Conservation (phyloP, 805 yeast species). For the Scheffersomyces stipitis region DNA sequence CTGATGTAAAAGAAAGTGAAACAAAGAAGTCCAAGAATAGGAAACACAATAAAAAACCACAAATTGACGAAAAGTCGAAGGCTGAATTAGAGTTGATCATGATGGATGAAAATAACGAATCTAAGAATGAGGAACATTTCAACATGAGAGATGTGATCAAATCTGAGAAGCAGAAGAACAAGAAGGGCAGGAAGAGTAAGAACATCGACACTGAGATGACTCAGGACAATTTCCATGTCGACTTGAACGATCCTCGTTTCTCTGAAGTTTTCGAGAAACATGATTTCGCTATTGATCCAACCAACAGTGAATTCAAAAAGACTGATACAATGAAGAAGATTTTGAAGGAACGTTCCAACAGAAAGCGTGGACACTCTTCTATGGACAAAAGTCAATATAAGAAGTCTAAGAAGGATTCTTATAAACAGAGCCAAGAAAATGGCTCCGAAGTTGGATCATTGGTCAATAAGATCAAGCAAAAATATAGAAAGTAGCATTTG, state of each 20-base stretch:
- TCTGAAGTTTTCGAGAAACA: constrained; percentile 79
- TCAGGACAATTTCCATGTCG: constrained; percentile 59
- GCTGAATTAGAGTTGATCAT: constrained; percentile 78
- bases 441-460: constrained; percentile 28
- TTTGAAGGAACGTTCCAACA: constrained; percentile 69
- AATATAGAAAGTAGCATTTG: constrained; percentile 21
- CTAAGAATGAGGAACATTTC: constrained; percentile 59
- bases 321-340: constrained; percentile 85
- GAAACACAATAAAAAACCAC: constrained; percentile 5
- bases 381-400: constrained; percentile 10
- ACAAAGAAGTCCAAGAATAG: constrained; percentile 11
- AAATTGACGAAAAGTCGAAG: constrained; percentile 25
- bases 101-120: constrained; percentile 51
- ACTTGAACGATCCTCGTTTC: constrained; percentile 83
- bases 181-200: constrained; percentile 46
- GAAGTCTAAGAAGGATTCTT: constrained; percentile 13
- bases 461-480: constrained; percentile 53
- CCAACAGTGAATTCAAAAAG: constrained; percentile 84
- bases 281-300: constrained; percentile 92
- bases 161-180: constrained; percentile 64
- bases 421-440: constrained; percentile 14
- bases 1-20: constrained; percentile 28
- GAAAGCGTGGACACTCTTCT: constrained; percentile 20
- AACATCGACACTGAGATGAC: constrained; percentile 50
- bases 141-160: constrained; percentile 74